Evolutionary conservation across 768 basidiomycete species (phyloP), one percentile per base, ranked within the genome.

Genomic region (Leccinum imitatum): DNA sequence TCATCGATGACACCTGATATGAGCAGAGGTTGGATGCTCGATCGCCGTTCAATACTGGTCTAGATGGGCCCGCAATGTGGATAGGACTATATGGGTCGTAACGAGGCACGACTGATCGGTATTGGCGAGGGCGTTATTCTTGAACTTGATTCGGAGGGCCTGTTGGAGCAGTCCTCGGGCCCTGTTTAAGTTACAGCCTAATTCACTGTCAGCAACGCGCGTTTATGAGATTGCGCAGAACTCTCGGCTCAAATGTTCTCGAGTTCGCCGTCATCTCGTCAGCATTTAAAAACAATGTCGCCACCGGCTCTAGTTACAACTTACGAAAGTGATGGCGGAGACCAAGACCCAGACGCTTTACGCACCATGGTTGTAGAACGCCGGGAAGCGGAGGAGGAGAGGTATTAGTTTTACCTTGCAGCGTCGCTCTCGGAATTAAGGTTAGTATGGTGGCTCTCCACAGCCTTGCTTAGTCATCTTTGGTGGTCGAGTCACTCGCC

Each of bases 401-500:
- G 46, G 5, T 14, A 14, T 23, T 23, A 23, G 46, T 47, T 19
- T 47, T 19, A 19, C 46, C 17, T 47, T 9, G 19, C 11, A 19
- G 10, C 46, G 11, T 19, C 6, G 6, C 35, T 35, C 35, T 39
- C 37, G 37, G 39, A 47, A 13, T n/a, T 23, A 48, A 48, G 21
- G 47, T 48, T 23, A 48, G 47, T 48, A n/a, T 50, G 53, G 15
- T 25, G 47, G 48, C 53, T 35, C 50, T 51, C 41, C 31, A 50
- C 48, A 23, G 48, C 48, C 35, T 17, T 54, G 68, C 67, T 69
- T 71, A 71, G 68, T 69, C 68, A 69, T 54, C 61, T 15, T 37
- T 21, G 21, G 47, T 57, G 41, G 58, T 37, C 47, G 46, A 54
- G 48, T 60, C 54, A 46, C 44, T 46, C 44, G 44, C 19, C 11